Conservation (phyloP, 2,329 filamentous ascomycete genomes). For the Boeremia exigua region DNA sequence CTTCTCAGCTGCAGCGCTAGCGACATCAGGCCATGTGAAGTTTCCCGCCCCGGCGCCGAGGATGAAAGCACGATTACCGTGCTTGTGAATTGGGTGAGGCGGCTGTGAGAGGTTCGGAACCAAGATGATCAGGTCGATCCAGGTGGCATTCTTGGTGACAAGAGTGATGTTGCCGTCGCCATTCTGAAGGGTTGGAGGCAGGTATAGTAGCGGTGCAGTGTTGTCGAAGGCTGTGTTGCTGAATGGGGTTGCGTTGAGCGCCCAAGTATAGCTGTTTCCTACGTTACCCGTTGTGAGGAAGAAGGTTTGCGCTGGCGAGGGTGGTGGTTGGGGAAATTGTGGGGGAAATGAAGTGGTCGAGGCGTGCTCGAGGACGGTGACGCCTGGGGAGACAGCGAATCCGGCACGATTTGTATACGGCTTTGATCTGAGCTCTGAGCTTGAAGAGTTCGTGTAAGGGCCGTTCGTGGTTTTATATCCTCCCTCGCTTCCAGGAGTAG, state of each 20-base stretch:
- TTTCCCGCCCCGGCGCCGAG: slow-evolving; percentile 57
- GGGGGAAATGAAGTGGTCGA: slow-evolving; percentile 56
- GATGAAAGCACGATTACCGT: slow-evolving; percentile 65
- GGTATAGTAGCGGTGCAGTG: slow-evolving; percentile 55
- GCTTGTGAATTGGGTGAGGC: slow-evolving; percentile 69
- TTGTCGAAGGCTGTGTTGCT: slow-evolving; percentile 44
- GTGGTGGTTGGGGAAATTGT: slow-evolving; percentile 49
- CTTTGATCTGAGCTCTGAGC: slow-evolving; percentile 12
- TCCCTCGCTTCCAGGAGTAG: slow-evolving; percentile 40
- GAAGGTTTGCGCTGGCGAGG: slow-evolving; percentile 55
- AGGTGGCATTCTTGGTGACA: slow-evolving; percentile 39
- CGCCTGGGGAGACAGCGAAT: slow-evolving; percentile 44
- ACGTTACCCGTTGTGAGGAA: slow-evolving; percentile 40
- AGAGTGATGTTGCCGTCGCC: slow-evolving; percentile 55
- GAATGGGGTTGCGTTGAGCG: slow-evolving; percentile 55
- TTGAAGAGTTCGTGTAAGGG: slow-evolving; percentile 3
- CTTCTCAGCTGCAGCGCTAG: slow-evolving; percentile 55
- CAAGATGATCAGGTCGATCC: slow-evolving; percentile 42
- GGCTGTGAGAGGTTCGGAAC: slow-evolving; percentile 49
- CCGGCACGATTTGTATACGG: slow-evolving; percentile 61
- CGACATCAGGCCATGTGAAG: slow-evolving; percentile 62
- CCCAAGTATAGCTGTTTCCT: slow-evolving; percentile 60
- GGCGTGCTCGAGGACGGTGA: slow-evolving; percentile 52
- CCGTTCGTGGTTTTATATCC: slow-evolving; percentile 12
- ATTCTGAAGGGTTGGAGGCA: slow-evolving; percentile 36